phyloP scores from a whole-genome alignment of 148 eudicot species.

The Mesembryanthemum crystallinum region DNA sequence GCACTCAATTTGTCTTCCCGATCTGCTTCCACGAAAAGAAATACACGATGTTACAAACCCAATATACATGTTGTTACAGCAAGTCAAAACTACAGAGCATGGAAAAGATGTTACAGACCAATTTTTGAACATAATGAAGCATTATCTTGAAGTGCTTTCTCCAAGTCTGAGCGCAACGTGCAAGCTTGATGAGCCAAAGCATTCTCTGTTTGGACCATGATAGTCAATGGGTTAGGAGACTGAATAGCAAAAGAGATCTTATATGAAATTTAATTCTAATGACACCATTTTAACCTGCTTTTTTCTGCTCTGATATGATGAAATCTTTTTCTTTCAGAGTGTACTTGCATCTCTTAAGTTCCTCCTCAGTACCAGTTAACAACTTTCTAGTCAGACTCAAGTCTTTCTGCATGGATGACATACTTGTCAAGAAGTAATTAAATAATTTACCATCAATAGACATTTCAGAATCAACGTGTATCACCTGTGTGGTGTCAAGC shows the following conservation, averaged over 20 bases:
- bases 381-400: slow-evolving; percentile 36
- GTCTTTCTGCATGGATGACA: slow-evolving; percentile 31
- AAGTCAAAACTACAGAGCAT: not conserved
- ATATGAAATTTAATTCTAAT: not conserved
- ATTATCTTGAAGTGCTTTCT: slow-evolving; percentile 75
- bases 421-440: not conserved
- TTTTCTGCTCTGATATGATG: slow-evolving; percentile 38
- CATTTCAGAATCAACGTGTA: not conserved
- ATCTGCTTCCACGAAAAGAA: slow-evolving; percentile 37
- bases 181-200: slow-evolving; percentile 84
- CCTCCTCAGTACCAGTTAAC: slow-evolving; percentile 42
- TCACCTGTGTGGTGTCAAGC: slow-evolving; percentile 51
- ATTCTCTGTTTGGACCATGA: slow-evolving; percentile 48
- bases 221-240: not conserved
- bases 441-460: not conserved
- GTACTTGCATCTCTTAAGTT: slow-evolving; percentile 39
- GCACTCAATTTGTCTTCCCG: slow-evolving; percentile 79
- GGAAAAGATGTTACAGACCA: slow-evolving; percentile 37
- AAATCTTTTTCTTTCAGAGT: slow-evolving; percentile 39
- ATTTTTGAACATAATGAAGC: slow-evolving; percentile 58
- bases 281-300: slow-evolving; percentile 31
- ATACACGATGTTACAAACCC: not conserved
- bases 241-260: not conserved
- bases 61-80: not conserved
- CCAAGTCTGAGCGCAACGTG: slow-evolving; percentile 65